Percentiles rank a stretch among this genome's conserved stretches.
Evolutionary conservation across 1,284 basidiomycete genomes (phyloP).

Genomic region (Sanghuangporus weigelae): DNA sequence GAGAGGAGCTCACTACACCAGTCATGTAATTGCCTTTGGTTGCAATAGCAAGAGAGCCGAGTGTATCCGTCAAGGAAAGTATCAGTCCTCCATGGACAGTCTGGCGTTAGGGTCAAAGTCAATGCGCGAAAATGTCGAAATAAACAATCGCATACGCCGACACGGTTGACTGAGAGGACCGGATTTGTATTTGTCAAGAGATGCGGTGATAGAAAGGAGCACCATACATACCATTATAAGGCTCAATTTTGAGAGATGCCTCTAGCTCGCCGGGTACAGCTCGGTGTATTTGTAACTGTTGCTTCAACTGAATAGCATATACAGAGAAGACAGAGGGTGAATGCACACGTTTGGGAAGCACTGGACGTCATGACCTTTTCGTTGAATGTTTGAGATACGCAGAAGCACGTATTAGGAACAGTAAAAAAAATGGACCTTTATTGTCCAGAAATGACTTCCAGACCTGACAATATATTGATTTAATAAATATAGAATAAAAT

Average conservation of each 20-base stretch:
- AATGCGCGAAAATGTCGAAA: neutral
- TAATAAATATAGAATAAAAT: neutral
- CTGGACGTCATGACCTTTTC: constrained; percentile 64
- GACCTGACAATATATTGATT: constrained; percentile 44
- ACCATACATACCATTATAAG: constrained; percentile 56
- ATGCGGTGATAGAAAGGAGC: neutral
- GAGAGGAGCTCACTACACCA: constrained; percentile 42
- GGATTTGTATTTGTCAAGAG: neutral
- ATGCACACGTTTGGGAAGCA: constrained; percentile 70
- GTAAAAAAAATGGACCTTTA: constrained; percentile 42
- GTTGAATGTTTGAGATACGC: neutral
- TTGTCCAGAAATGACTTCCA: constrained; percentile 77
- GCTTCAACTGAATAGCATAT: constrained; percentile 1
- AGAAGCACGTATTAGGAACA: neutral
- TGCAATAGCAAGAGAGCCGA: constrained; percentile 80
- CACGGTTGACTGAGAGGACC: constrained; percentile 53
- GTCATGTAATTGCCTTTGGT: constrained; percentile 83
- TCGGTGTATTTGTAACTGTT: constrained; percentile 55
- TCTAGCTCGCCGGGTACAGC: constrained; percentile 64
- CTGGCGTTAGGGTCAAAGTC: constrained; percentile 21
- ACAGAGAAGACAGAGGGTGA: neutral
- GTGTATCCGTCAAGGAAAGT: constrained; percentile 78
- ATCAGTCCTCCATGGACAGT: constrained; percentile 83
- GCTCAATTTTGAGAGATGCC: constrained; percentile 64
- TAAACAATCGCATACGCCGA: constrained; percentile 48